Conservation (phyloP, 192 early-diverging fungal species). For the Dimargaris cristalligena region DNA sequence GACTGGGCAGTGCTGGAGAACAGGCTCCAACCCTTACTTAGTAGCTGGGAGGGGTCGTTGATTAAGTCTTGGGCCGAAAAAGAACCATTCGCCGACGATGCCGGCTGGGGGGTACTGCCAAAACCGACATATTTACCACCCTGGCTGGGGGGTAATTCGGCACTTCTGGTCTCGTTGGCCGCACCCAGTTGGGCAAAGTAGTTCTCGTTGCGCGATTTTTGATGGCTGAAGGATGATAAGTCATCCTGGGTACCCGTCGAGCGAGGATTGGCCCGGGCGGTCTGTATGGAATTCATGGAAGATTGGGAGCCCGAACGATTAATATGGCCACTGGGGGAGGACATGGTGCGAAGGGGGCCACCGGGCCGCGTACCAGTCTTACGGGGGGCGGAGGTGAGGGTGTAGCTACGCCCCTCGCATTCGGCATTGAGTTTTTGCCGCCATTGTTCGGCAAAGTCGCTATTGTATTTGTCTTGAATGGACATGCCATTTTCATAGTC, state of each 20-base stretch:
- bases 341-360: background rate
- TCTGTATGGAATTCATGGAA: conserved; percentile 16
- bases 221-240: conserved; percentile 13
- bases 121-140: conserved; percentile 64
- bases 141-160: conserved; percentile 51
- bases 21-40: conserved; percentile 50
- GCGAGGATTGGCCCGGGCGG: conserved; percentile 8
- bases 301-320: too few species aligned
- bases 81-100: background rate
- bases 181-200: conserved; percentile 55
- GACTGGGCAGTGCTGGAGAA: conserved; percentile 14
- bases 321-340: too few species aligned
- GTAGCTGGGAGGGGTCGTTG: conserved; percentile 47
- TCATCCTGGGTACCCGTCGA: too few species aligned
- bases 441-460: conserved; percentile 68
- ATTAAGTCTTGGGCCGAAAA: conserved; percentile 35
- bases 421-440: conserved; percentile 73
- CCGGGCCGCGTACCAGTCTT: background rate
- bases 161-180: conserved; percentile 35
- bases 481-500: conserved; percentile 59
- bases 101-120: conserved; percentile 32
- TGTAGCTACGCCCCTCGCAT: conserved; percentile 39
- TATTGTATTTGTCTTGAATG: conserved; percentile 76
- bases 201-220: conserved; percentile 56
- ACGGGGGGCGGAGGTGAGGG: conserved; percentile 16